A percentile compares a stretch with the other conserved stretches of the same genome.
Conservation (phyloP, 352 stramenopile genomes). For the Phytophthora brassicae region DNA sequence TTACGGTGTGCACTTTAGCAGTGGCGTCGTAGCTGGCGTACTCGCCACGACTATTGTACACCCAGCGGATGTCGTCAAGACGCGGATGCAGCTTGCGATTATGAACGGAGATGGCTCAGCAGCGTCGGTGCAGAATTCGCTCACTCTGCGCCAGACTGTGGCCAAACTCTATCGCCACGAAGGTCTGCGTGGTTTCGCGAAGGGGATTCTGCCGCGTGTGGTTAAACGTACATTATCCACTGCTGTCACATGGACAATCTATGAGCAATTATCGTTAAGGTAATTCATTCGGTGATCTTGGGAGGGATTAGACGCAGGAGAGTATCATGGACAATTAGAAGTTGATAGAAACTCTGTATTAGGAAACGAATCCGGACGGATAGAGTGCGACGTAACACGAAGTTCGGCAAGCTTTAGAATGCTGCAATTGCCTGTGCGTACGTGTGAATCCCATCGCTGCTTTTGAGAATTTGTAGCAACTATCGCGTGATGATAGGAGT, state of each 20-base stretch:
- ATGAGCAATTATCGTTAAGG: conserved; percentile 90
- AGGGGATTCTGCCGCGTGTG: conserved; percentile 93
- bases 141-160: conserved; percentile 68
- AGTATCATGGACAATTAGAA: conserved; percentile 16
- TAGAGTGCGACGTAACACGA: conserved; percentile 15
- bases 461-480: conserved; percentile 4
- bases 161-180: conserved; percentile 91
- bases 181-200: conserved; percentile 91
- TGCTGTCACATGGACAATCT: conserved; percentile 99
- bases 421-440: conserved; percentile 7
- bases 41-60: conserved; percentile 84
- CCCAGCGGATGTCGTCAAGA: conserved; percentile 87
- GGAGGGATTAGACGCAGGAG: too few relatives aligned
- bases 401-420: conserved; percentile 10
- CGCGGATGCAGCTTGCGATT: conserved; percentile 86
- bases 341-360: conserved; percentile 36
- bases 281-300: conserved; percentile 24
- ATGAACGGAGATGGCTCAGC: conserved; percentile 35
- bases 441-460: conserved; percentile 4
- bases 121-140: conserved; percentile 49
- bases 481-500: conserved; percentile 88
- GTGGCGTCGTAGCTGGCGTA: conserved; percentile 73
- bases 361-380: conserved; percentile 17
- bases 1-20: conserved; percentile 79
- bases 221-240: conserved; percentile 97